A percentile compares a stretch with the other conserved stretches of the same genome.
These are phyloP conservation scores for Willaertia magna DNA, from an alignment of 208 protist genomes.

Conservation along the genomic window DNA sequence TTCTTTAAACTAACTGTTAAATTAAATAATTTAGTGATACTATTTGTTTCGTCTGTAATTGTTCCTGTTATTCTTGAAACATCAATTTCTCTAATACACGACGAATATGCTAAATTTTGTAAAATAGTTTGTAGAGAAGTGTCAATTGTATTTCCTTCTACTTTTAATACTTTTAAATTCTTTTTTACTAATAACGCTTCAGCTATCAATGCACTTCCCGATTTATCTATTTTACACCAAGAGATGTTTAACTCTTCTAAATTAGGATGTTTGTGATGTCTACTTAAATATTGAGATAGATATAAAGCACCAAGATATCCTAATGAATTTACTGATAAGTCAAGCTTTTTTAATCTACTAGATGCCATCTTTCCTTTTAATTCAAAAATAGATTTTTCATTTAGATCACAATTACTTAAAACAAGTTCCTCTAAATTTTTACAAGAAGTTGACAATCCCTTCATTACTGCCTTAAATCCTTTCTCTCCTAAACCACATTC, in stretches of 20 bases:
- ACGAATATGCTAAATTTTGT: neutral
- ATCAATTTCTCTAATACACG: neutral
- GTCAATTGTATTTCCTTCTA: neutral
- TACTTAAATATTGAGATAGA: neutral
- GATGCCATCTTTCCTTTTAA: neutral
- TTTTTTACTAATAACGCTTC: neutral
- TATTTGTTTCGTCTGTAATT: neutral
- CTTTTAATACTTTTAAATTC: neutral
- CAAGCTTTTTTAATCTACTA: neutral
- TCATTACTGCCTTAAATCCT: neutral
- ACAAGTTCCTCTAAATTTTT: neutral
- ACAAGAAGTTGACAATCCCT: neutral
- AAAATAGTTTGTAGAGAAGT: neutral
- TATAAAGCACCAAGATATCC: neutral
- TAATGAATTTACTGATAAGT: neutral
- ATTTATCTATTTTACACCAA: neutral
- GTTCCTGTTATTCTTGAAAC: neutral
- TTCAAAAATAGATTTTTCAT: neutral
- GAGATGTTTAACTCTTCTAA: neutral
- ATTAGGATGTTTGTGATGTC: neutral
- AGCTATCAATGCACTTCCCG: neutral
- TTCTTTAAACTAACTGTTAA: neutral
- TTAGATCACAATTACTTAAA: neutral
- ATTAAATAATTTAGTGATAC: neutral
- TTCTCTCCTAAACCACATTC: neutral